Percentiles rank a stretch among this genome's conserved stretches.
Conservation (phyloP, 805 yeast genomes). For the Hanseniaspora nectarophila region DNA sequence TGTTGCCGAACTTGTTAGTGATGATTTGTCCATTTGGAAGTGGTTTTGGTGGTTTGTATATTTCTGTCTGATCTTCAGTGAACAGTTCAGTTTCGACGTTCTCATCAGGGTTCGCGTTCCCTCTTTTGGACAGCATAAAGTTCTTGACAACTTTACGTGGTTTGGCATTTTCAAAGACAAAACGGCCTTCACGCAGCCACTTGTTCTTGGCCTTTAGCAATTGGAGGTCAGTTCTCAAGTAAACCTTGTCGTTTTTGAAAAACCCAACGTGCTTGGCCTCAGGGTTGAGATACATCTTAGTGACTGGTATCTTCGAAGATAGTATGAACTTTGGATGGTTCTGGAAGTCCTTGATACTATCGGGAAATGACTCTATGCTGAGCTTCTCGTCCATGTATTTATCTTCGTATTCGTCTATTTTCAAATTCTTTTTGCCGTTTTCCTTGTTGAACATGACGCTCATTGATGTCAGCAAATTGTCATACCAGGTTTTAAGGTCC, state of each 20-base stretch:
- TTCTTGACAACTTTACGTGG: slow-evolving; percentile 40
- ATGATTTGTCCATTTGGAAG: slow-evolving; percentile 51
- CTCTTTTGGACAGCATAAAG: slow-evolving; percentile 11
- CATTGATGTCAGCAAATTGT: slow-evolving; percentile 28
- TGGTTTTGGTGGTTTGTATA: slow-evolving; percentile 52
- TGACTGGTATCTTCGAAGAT: slow-evolving; percentile 48
- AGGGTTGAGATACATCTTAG: slow-evolving; percentile 56
- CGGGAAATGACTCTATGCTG: slow-evolving; percentile 75
- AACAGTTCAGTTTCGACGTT: slow-evolving; percentile 42
- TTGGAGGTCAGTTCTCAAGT: slow-evolving; percentile 52
- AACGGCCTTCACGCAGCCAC: slow-evolving; percentile 77
- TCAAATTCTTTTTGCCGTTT: slow-evolving; percentile 17
- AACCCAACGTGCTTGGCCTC: slow-evolving; percentile 62
- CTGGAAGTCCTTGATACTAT: slow-evolving; percentile 65
- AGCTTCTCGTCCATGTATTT: slow-evolving; percentile 36
- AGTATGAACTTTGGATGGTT: slow-evolving; percentile 79
- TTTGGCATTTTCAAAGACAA: slow-evolving; percentile 56
- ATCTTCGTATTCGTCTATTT: slow-evolving; percentile 30
- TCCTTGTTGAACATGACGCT: slow-evolving; percentile 19
- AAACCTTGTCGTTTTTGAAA: slow-evolving; percentile 51
- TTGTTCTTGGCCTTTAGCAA: slow-evolving; percentile 60
- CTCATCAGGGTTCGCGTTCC: slow-evolving; percentile 37
- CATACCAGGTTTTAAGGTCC: slow-evolving; percentile 52
- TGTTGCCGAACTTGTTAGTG: slow-evolving; percentile 68
- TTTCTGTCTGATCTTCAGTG: slow-evolving; percentile 65